A percentile compares a stretch with the other conserved stretches of the same genome.
Conservation (phyloP, 2,329 filamentous ascomycete species). For the Trichoderma sp. region DNA sequence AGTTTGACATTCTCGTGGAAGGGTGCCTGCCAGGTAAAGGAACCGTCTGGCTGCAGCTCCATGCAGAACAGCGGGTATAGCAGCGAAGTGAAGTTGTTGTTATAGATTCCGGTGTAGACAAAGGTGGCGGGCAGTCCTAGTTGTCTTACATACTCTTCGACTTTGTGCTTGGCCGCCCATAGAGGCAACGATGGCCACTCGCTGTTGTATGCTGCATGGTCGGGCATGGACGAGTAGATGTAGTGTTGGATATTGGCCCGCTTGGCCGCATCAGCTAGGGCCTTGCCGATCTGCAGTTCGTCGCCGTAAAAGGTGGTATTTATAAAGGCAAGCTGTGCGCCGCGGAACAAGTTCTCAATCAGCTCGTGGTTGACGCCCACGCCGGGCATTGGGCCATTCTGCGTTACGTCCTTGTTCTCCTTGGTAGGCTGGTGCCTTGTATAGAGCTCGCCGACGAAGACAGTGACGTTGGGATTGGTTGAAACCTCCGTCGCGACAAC, state of each 20-base stretch:
- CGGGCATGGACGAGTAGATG: conserved; percentile 96
- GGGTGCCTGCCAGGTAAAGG: conserved; percentile 89
- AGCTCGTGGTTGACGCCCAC: conserved; percentile 71
- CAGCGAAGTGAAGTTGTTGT: conserved; percentile 97
- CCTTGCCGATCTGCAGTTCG: conserved; percentile 85
- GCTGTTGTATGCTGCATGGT: conserved; percentile 78
- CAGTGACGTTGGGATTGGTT: conserved; percentile 72
- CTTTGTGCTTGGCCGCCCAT: conserved; percentile 89
- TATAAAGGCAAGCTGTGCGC: conserved; percentile 88
- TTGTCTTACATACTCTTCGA: conserved; percentile 87
- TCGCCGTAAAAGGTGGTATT: conserved; percentile 98
- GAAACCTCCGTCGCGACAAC: conserved; percentile 86
- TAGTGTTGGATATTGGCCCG: conserved; percentile 84
- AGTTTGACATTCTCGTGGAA: conserved; percentile 88
- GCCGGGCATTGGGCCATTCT: conserved; percentile 63
- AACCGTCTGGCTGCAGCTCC: conserved; percentile 81
- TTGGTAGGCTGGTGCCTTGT: conserved; percentile 55
- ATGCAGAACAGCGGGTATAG: conserved; percentile 94
- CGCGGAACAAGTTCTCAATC: conserved; percentile 77
- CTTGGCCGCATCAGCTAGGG: conserved; percentile 86
- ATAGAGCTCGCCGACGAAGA: conserved; percentile 67
- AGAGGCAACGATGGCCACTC: conserved; percentile 82
- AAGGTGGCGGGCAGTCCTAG: conserved; percentile 86
- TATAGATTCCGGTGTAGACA: conserved; percentile 96
- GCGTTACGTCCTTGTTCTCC: conserved; percentile 64